Base-by-base conservation (phyloP, 208 protist genomes). In the Leishmania gerbilli region DNA sequence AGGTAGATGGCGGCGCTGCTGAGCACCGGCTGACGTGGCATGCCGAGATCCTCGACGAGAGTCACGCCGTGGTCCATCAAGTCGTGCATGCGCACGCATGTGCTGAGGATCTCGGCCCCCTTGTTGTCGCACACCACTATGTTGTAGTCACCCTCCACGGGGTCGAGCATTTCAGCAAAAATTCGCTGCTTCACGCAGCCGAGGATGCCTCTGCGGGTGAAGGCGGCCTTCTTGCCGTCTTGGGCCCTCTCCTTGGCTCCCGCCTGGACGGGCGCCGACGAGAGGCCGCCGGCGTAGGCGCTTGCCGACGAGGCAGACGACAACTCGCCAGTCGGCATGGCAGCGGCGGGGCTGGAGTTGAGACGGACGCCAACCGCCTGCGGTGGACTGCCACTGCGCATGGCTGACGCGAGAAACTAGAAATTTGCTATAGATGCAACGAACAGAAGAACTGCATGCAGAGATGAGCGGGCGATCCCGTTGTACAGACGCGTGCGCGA, bases 21-120 rank as follows among this genome's bases (percentile, higher is more conserved):
- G 56, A 94, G 87, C 11, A 97, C 85, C 3, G 93, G 91, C 82
- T 97, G 91, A 9, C 92, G 87, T 21, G 76, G 77, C 53, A 89
- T 86, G 31, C 77, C 55, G 37, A 97, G 81, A 72, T 95, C 90
- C 87, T 97, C 93, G 2, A 97, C 87, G n/a, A 95, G 84, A 27
- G 90, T 90, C 17, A 95, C 86, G 71, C 90, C 91, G 77, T 95
- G 91, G 60, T 89, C 88, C 91, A 95, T 93, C 60, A 97, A 79
- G 62, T 97, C 92, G 78, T 94, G 84, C 86, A 97, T 92, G 78
- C 90, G 90, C 56, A 94, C 60, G 68, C 84, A 93, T 27, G 75
- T 87, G 78, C 89, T 95, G 37, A 97, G 82, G 55, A 95, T 81
- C 49, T 91, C 80, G 19, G 90, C 87, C 0, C 86, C 87, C 8